Conservation (phyloP, 2,329 filamentous ascomycete genomes). For the Truncatella angustata region DNA sequence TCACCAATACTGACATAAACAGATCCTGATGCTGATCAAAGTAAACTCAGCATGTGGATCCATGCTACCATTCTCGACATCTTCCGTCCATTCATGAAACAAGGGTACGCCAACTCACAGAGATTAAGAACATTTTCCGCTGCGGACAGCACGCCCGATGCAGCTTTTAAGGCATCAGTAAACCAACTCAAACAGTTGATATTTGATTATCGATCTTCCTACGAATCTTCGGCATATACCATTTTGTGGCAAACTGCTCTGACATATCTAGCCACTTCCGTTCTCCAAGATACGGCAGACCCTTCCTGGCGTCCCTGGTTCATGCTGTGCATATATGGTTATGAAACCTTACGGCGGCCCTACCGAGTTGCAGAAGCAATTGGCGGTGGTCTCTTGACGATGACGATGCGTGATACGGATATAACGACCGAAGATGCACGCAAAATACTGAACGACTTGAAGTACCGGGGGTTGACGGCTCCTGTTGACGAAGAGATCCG, state of each 20-base stretch:
- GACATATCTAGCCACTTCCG: slow-evolving; percentile 36
- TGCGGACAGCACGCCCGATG: slow-evolving; percentile 25
- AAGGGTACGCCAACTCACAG: neutral
- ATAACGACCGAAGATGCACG: slow-evolving; percentile 28
- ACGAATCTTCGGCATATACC: slow-evolving; percentile 31
- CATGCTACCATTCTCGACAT: slow-evolving; percentile 37
- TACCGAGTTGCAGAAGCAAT: slow-evolving; percentile 35
- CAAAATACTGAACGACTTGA: slow-evolving; percentile 27
- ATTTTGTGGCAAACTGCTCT: slow-evolving; percentile 40
- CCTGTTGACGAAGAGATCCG: slow-evolving; percentile 23
- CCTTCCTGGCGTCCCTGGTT: slow-evolving; percentile 34
- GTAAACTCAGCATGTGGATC: slow-evolving; percentile 33
- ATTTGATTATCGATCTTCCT: slow-evolving; percentile 31
- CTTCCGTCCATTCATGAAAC: slow-evolving; percentile 27
- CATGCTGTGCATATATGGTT: slow-evolving; percentile 36
- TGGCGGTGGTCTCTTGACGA: slow-evolving; percentile 31
- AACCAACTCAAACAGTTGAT: slow-evolving; percentile 37
- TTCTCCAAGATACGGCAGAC: slow-evolving; percentile 27
- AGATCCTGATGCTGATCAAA: too few relatives aligned
- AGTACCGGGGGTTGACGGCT: slow-evolving; percentile 18
- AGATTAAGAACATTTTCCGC: slow-evolving; percentile 30
- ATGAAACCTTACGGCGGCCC: slow-evolving; percentile 31
- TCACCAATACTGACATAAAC: neutral
- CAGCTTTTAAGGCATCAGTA: slow-evolving; percentile 32
- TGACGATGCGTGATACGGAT: slow-evolving; percentile 31